phyloP scores from a whole-genome alignment of 495 filamentous ascomycete genomes.

The Umbilicaria muhlenbergii region DNA sequence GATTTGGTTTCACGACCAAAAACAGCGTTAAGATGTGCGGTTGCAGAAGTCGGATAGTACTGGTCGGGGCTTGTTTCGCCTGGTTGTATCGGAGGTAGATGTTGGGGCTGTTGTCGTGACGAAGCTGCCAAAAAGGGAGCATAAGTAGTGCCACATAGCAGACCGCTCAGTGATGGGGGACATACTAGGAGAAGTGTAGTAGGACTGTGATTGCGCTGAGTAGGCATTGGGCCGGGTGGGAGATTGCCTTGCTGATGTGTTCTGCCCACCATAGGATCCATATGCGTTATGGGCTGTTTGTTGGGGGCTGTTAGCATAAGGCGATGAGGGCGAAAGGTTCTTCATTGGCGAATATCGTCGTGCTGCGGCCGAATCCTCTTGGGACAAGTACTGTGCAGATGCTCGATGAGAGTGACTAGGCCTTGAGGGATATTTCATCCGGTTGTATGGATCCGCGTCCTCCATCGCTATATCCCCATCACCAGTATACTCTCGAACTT shows the following conservation, averaged over 20 bases:
- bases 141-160: background rate
- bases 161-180: background rate
- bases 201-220: conserved; percentile 48
- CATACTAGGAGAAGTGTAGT: conserved; percentile 47
- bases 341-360: conserved; percentile 95
- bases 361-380: conserved; percentile 67
- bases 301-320: conserved; percentile 40
- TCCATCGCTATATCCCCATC: conserved; percentile 86
- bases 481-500: conserved; percentile 47
- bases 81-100: conserved; percentile 58
- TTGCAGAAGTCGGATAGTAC: conserved; percentile 55
- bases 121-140: conserved; percentile 20
- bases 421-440: conserved; percentile 61
- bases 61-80: conserved; percentile 44
- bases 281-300: conserved; percentile 33
- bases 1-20: conserved; percentile 64
- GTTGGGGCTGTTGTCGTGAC: conserved; percentile 31
- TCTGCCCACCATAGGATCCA: conserved; percentile 28
- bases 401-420: conserved; percentile 48
- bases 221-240: conserved; percentile 19
- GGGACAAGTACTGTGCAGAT: conserved; percentile 47
- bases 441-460: conserved; percentile 74
- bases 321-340: conserved; percentile 45
- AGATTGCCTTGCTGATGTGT: conserved; percentile 15
- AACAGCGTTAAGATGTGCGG: conserved; percentile 50